Evolutionary conservation across 2,329 filamentous ascomycete species (phyloP).

Genomic region (Scolecobasidium constrictum): DNA sequence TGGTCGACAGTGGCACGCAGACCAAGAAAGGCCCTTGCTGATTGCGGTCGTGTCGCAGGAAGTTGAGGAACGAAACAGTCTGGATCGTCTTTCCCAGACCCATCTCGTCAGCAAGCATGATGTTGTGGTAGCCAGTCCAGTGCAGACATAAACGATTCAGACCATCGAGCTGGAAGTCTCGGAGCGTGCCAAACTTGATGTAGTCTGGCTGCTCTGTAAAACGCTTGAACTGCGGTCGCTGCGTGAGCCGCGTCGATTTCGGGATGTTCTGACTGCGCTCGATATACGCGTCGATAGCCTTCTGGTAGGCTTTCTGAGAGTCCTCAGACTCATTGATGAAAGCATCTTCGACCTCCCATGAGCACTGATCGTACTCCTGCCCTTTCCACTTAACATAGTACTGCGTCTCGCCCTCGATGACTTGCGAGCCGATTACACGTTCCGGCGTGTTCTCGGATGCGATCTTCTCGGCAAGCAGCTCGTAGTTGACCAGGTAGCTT

Average conservation of each 20-base stretch:
- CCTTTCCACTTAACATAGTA: conserved; percentile 82
- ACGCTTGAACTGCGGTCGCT: conserved; percentile 27
- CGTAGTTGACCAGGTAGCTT: conserved; percentile 90
- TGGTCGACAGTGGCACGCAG: conserved; percentile 92
- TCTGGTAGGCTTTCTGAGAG: conserved; percentile 86
- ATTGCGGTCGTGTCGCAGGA: conserved; percentile 78
- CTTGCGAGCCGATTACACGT: conserved; percentile 74
- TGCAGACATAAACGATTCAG: conserved; percentile 94
- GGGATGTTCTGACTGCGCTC: conserved; percentile 74
- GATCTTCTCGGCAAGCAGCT: conserved; percentile 78
- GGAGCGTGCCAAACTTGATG: conserved; percentile 71
- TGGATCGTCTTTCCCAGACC: conserved; percentile 96
- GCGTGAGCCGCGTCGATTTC: conserved; percentile 62
- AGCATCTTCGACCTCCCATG: conserved; percentile 74
- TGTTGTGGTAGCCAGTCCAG: conserved; percentile 88
- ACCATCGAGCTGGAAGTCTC: conserved; percentile 87
- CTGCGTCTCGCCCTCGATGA: conserved; percentile 70
- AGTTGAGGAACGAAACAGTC: conserved; percentile 93
- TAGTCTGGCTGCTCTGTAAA: conserved; percentile 80
- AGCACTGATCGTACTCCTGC: conserved; percentile 84
- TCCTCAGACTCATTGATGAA: conserved; percentile 71
- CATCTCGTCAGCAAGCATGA: conserved; percentile 98
- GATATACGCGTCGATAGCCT: conserved; percentile 83
- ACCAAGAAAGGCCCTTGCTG: conserved; percentile 95
- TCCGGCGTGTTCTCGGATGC: conserved; percentile 89